These are phyloP conservation scores for Sporothrix globosa DNA, from an alignment of 2,329 filamentous ascomycete genomes.

Conservation along the genomic window DNA sequence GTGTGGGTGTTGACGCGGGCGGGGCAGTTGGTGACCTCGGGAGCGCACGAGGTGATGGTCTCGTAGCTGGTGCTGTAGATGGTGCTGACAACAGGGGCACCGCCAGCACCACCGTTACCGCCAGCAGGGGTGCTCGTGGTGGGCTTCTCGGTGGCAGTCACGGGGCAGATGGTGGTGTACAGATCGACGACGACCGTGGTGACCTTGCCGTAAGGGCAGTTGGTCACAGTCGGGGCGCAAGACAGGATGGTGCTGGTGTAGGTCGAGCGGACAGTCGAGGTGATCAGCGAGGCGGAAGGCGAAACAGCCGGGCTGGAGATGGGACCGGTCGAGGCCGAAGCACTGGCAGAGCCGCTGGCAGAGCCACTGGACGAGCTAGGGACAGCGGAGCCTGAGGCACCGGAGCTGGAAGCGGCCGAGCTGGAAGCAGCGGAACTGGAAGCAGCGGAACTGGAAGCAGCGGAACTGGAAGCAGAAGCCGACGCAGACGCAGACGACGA, in stretches of 20 bases:
- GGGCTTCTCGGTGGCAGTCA: slow-evolving; percentile 26
- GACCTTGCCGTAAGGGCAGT: slow-evolving; percentile 37
- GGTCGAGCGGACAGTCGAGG: slow-evolving; percentile 48
- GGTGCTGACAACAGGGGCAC: slow-evolving; percentile 41
- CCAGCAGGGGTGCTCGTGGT: slow-evolving; percentile 1
- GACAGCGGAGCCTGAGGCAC: not conserved
- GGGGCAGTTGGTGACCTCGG: slow-evolving; percentile 37
- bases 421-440: slow-evolving; percentile 13
- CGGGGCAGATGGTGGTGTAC: slow-evolving; percentile 38
- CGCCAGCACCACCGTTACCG: slow-evolving; percentile 33
- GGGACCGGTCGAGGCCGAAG: not conserved
- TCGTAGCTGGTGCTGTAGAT: slow-evolving; percentile 50
- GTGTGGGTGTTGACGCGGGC: slow-evolving; percentile 33
- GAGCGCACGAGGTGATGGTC: slow-evolving; percentile 37
- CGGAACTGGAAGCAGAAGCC: not conserved
- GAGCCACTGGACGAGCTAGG: slow-evolving; percentile 41
- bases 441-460: slow-evolving; percentile 14
- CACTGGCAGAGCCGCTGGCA: slow-evolving; percentile 39
- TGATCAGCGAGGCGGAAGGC: slow-evolving; percentile 38
- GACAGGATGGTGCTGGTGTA: slow-evolving; percentile 40
- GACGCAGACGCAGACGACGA: slow-evolving; percentile 10
- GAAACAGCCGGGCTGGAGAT: slow-evolving; percentile 21
- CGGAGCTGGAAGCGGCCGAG: slow-evolving; percentile 21
- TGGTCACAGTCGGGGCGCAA: slow-evolving; percentile 37
- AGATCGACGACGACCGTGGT: slow-evolving; percentile 36